A percentile compares a stretch with the other conserved stretches of the same genome.
These are phyloP conservation scores for Raddia distichophylla DNA, from an alignment of 176 grass and related monocot genomes.

Conservation along the genomic window DNA sequence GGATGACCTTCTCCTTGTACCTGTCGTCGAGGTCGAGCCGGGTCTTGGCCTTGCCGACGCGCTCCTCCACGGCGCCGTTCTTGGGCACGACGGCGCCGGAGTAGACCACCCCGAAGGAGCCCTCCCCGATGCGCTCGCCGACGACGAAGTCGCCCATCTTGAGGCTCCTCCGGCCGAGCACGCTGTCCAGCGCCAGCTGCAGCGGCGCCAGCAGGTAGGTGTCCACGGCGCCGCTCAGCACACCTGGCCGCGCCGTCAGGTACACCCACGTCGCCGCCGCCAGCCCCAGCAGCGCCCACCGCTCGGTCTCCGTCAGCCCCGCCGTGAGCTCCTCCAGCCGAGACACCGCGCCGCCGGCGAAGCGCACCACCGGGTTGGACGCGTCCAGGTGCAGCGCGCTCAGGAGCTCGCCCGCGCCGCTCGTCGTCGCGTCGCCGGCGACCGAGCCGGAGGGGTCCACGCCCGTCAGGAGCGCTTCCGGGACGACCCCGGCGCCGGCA, in stretches of 20 bases:
- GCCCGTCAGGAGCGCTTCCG: not conserved
- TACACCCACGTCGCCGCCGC: conserved; percentile 62
- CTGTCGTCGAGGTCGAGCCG: conserved; percentile 57
- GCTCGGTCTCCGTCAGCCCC: conserved; percentile 53
- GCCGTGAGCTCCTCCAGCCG: conserved; percentile 48
- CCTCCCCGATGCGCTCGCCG: conserved; percentile 83
- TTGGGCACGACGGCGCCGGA: conserved; percentile 69
- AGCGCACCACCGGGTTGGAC: conserved; percentile 37
- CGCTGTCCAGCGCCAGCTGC: conserved; percentile 72
- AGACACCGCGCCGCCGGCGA: conserved; percentile 28
- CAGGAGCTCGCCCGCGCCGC: conserved; percentile 22
- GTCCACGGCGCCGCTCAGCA: conserved; percentile 80
- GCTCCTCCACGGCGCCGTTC: conserved; percentile 46
- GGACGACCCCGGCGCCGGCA: not conserved
- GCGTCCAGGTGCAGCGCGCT: conserved; percentile 49
- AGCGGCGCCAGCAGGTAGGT: conserved; percentile 80
- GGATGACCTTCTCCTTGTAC: conserved; percentile 92
- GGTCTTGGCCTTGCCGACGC: conserved; percentile 47
- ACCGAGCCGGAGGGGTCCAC: not conserved
- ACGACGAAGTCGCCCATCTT: conserved; percentile 89
- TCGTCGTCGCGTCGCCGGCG: not conserved
- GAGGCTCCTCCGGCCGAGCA: conserved; percentile 73
- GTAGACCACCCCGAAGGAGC: conserved; percentile 87
- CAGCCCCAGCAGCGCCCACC: conserved; percentile 56
- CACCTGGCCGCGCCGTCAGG: conserved; percentile 87